Base-by-base conservation (phyloP, 352 stramenopile species). In the Pythium dissotocum region DNA sequence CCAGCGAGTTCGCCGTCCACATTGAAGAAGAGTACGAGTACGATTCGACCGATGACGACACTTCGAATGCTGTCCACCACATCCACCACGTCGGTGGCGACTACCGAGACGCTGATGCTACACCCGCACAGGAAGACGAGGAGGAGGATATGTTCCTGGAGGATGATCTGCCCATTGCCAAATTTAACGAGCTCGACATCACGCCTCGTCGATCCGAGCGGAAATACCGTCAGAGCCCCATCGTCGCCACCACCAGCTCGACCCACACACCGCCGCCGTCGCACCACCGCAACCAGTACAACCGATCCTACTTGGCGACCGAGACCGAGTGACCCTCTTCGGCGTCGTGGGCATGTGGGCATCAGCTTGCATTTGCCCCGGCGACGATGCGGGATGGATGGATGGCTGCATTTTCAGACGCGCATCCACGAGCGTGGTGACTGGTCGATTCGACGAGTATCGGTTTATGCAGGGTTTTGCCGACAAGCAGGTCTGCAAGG, bases 111-210 rank as follows among this genome's bases (percentile, higher is more conserved):
- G 28, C 32, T 13, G 52, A 54, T 36, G 24, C 18, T n/a, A 14
- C 28, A 16, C 32, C 38, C 2, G 35, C 30, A 26, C 57, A 63
- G 18, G 67, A 69, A 18, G 21, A 36, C 2, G 67, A 69, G 28
- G 61, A 69, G 5, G 67, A 74, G 51, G 67, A 74, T 26, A 42
- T 70, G 21, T 74, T 64, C 46, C 61, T 74, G 1, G 67, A 74
- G 21, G 60, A 66, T 21, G 67, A 74, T 40, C 52, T 74, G 49
- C 67, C 67, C 30, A 60, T 70, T 21, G 42, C 38, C 35, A 59
- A 67, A 16, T 70, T 74, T 52, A 63, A 67, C 44, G 51, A 63
- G 42, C 55, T 74, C 28, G 58, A 74, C 24, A 66, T 74, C 24
- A 69, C 67, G 40, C 49, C 58, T 36, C 67, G 61, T n/a, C 46